Evolutionary conservation across 768 basidiomycete genomes (phyloP).

Genomic region (Chalciporus sphaerocephalus): DNA sequence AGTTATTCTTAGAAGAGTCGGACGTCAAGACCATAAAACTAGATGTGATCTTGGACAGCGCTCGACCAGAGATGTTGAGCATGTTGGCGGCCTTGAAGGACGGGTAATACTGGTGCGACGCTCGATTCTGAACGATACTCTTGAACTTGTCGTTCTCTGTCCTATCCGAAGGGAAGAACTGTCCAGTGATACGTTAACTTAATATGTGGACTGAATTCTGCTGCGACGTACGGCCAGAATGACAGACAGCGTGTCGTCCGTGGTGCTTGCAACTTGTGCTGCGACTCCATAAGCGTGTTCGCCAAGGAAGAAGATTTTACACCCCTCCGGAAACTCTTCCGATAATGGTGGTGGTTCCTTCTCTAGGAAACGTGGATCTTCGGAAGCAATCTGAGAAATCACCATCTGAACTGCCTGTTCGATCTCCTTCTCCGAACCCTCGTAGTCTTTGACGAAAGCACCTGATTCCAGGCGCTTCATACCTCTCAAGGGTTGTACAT

Average conservation of each 20-base stretch:
- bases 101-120: constrained; percentile 61
- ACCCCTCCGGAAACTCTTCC: constrained; percentile 87
- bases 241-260: constrained; percentile 68
- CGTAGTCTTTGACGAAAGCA: constrained; percentile 93
- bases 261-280: constrained; percentile 78
- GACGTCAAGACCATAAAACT: constrained; percentile 83
- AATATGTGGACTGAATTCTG: background rate
- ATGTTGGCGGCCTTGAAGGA: constrained; percentile 75
- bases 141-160: constrained; percentile 78
- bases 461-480: constrained; percentile 85
- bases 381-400: constrained; percentile 72
- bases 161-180: constrained; percentile 89
- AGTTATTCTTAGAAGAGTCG: constrained; percentile 77
- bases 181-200: constrained; percentile 1
- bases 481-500: constrained; percentile 92
- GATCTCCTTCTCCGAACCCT: constrained; percentile 71
- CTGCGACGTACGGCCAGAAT: constrained; percentile 67
- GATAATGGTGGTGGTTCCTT: constrained; percentile 74
- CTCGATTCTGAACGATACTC: constrained; percentile 48
- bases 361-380: constrained; percentile 87
- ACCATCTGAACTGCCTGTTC: constrained; percentile 88
- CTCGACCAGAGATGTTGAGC: constrained; percentile 70
- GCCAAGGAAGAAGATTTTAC: constrained; percentile 93
- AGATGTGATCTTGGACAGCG: constrained; percentile 86
- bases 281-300: constrained; percentile 95